phyloP scores from a whole-genome alignment of 352 stramenopile species.

The Globisporangium lucens region DNA sequence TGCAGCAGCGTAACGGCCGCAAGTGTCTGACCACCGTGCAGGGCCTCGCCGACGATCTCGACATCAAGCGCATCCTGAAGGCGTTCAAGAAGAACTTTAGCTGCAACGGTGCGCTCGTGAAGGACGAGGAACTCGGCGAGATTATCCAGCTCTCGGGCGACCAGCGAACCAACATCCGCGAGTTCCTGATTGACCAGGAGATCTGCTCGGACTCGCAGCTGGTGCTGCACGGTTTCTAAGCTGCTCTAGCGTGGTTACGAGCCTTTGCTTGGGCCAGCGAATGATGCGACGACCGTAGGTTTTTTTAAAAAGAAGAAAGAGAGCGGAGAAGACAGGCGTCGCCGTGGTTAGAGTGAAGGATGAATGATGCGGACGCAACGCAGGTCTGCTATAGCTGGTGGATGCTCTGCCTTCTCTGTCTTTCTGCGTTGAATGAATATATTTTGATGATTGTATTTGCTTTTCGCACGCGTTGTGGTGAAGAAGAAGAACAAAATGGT shows the following conservation, averaged over 20 bases:
- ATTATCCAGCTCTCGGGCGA: constrained; percentile 99
- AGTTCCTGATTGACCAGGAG: constrained; percentile 99
- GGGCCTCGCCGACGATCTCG: constrained; percentile 96
- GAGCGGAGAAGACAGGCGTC: not conserved
- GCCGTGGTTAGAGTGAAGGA: constrained; percentile 5
- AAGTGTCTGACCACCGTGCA: constrained; percentile 99
- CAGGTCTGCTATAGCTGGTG: not conserved
- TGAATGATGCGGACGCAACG: not conserved
- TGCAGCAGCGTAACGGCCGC: constrained; percentile 98
- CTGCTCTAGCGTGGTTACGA: not conserved
- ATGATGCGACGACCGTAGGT: not conserved
- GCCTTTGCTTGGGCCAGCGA: not conserved
- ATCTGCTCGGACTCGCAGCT: constrained; percentile 96
- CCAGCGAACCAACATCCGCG: constrained; percentile 98
- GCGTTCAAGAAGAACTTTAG: constrained; percentile 99
- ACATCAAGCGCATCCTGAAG: constrained; percentile 99
- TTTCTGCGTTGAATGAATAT: constrained; percentile 19
- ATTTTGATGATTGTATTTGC: constrained; percentile 22
- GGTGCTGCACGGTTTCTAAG: constrained; percentile 98
- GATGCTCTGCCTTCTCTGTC: not conserved
- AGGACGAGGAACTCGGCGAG: constrained; percentile 97
- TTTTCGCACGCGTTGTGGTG: not conserved
- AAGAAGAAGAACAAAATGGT: not conserved
- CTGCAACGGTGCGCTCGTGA: constrained; percentile 99
- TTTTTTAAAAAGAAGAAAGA: constrained; percentile 6